Base-by-base conservation (phyloP, 2,329 filamentous ascomycete genomes). In the Fusarium sublunatum region DNA sequence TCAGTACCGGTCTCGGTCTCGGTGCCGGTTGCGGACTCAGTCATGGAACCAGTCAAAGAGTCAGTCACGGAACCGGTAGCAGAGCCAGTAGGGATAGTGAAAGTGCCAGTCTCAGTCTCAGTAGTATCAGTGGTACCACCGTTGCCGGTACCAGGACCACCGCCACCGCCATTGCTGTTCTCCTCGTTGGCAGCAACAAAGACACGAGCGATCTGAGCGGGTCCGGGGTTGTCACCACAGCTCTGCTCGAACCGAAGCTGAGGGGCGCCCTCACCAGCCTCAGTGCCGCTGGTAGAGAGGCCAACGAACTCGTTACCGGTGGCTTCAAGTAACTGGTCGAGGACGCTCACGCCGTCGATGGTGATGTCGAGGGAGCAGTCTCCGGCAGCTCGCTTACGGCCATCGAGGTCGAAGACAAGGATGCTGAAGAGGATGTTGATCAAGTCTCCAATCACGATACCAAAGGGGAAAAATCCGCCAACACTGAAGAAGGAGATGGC, bases 31-130 rank as follows among this genome's bases (percentile, higher is more conserved):
- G 39, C 15, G n/a, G 24, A 13, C n/a, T 38, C 26, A 15, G 13
- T 22, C 11, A n/a, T 40, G 24, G 29, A 35, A 12, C 13, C 41
- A 9, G 46, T 32, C 7, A 12, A 28, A 11, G 49, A 5, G 5
- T 64, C 35, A 6, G 55, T 69, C 7, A 53, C 61, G 2, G 73
- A 71, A 19, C 72, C 77, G 2, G 77, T 80, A 7, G 76, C 31
- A 6, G 31, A 13, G 12, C 31, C 31, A 11, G 31, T 34, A 34
- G 31, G 31, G 11, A 34, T 34, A 6, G 13, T 13, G 7, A 34
- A 19, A 19, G 19, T 19, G 19, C 19, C 31, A 34, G 75, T 76
- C 9, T 11, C 44, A 12, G 45, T 40, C 2, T 26, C 45, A 8
- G 45, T 39, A 10, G 45, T 12, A 6, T 34, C 35, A 5, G 35